Evolutionary conservation across 805 yeast species (phyloP), one percentile per base, ranked within the genome.

Genomic region (Teunomyces cretensis): DNA sequence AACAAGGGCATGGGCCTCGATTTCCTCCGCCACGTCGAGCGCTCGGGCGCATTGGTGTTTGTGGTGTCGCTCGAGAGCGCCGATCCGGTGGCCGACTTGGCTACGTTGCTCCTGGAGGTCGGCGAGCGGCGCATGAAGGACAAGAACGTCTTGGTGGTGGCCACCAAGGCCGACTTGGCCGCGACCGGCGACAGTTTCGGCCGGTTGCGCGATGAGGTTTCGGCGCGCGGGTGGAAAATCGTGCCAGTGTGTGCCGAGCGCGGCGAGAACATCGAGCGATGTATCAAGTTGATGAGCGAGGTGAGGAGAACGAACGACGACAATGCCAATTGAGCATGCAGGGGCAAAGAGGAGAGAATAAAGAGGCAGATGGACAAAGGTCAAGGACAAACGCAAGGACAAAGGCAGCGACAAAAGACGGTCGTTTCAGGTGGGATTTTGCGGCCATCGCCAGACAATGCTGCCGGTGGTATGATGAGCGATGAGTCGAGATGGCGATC

Each of bases 1-100:
- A 87, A 91, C 59, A 84, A 78, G 60, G 99, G 99, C 1, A 84
- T 94, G 87, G 99, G 99, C 0, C 72, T 89, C 40, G 97, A 90
- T 50, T 94, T 94, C 63, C 68, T 94, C 51, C 76, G 97, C 44
- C 99, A 94, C 62, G 81, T 94, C 39, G 98, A 94, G 64, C 76
- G 99, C 51, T 86, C 96, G 4, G 85, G 86, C 12, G 96, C 97
- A 0, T 66, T 94, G 44, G 96, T 86, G 3, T 89, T 92, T 68
- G 96, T 94, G 4, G 68, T 92, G 2, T 85, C 88, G 6, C 70
- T 94, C 15, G 96, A 88, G 19, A 72, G 79, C 6, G 60, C 64
- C 12, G 72, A 84, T 45, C 96, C 97, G 1, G 69, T 81, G 1
- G 67, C 62, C 0, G 97, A 90, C 54, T 65, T 94, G 35, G 54